A percentile compares a stretch with the other conserved stretches of the same genome.
Evolutionary conservation across 495 filamentous ascomycete species (phyloP).

Genomic region (Penicillium maclennaniae): DNA sequence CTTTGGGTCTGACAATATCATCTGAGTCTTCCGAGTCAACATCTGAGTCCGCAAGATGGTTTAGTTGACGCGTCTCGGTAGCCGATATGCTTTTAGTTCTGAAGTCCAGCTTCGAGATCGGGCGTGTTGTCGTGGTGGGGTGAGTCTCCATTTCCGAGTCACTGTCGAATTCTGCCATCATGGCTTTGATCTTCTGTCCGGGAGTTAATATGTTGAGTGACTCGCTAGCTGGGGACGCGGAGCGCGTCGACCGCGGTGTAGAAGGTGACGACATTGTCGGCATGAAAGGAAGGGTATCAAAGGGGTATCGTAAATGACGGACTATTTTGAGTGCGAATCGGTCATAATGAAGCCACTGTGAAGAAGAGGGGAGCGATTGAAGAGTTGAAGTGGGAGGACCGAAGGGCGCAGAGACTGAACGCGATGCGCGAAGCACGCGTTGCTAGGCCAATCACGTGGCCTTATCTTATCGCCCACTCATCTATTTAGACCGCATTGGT

Average conservation of each 20-base stretch:
- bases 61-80: conserved; percentile 1
- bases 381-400: neutral
- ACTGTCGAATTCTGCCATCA: conserved; percentile 61
- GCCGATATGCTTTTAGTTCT: conserved; percentile 12
- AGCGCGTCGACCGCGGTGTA: conserved; percentile 43
- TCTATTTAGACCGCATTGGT: neutral
- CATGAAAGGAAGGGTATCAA: neutral
- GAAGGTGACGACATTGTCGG: conserved; percentile 38
- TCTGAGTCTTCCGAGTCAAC: conserved; percentile 45
- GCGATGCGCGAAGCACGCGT: conserved; percentile 31
- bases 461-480: conserved; percentile 17
- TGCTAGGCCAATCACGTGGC: conserved; percentile 21
- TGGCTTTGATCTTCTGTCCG: conserved; percentile 63
- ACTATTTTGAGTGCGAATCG: neutral
- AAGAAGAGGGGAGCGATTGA: neutral
- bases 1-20: conserved; percentile 57
- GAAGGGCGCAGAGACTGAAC: conserved; percentile 27
- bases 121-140: conserved; percentile 11
- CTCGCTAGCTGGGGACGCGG: conserved; percentile 28
- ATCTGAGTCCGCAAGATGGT: conserved; percentile 16
- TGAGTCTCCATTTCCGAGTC: conserved; percentile 51
- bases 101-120: conserved; percentile 24
- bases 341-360: neutral
- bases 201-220: conserved; percentile 57
- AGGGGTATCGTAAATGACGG: neutral